Base-by-base conservation (phyloP, 2,329 filamentous ascomycete genomes). In the Trichoderma sp. region DNA sequence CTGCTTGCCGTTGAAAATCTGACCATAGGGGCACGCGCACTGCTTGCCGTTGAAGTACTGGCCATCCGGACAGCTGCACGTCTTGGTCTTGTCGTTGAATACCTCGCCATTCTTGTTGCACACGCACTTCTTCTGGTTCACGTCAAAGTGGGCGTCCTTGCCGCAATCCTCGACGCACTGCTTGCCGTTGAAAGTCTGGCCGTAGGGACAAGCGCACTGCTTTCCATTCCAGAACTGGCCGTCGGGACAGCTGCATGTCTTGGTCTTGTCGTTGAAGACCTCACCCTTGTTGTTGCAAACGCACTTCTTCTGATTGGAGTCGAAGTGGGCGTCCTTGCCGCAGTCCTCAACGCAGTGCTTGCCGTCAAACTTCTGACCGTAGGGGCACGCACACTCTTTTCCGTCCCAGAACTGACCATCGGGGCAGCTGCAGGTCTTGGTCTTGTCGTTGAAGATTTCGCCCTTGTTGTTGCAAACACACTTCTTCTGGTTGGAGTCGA, bases 391-490 rank as follows among this genome's bases (percentile, higher is more conserved):
- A 50, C 64, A 66, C 3, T 30, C 28, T 41, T 65, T 55, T 3
- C 43, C 39, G 21, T 65, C 43, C 44, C 41, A 65, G 17, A 39
- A 30, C 9, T 66, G 58, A 5, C 57, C 63, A 7, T 44, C 45
- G 7, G 64, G 64, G 28, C 64, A 67, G 10, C 30, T 50, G 59
- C 66, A 67, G 10, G 51, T 34, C 60, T 66, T 64, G 45, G 21
- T 47, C 30, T 50, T 30, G 2, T 39, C 34, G 15, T 67, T n/a
- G 7, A 66, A 67, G 6, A 51, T 14, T 15, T 67, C 44, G 7
- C 63, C 66, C 1, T 67, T 17, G 17, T 67, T 63, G 5, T 66
- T 62, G 57, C 66, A 67, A 7, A 60, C 43, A 9, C 66, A 67
- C 10, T 44, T 50, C n/a, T 57, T 63, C 7, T 63, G 50, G 5